Evolutionary conservation across 2,329 filamentous ascomycete species (phyloP).

Genomic region (Pseudogymnoascus destructans): DNA sequence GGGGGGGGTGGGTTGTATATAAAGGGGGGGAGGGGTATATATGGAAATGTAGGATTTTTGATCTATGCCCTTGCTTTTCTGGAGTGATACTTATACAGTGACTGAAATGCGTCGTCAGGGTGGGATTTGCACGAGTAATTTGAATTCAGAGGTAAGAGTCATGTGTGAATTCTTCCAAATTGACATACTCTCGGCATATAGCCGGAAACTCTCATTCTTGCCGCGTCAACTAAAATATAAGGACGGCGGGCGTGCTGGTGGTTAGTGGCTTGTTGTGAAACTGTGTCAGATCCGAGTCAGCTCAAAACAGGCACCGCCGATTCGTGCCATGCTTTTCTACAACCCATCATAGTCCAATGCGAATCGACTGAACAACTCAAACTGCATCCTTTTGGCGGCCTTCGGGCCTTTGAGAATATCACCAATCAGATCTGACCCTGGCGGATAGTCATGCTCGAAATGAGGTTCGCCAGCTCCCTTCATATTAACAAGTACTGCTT

Average conservation of each 20-base stretch:
- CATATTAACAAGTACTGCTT: conserved; percentile 22
- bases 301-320: background rate
- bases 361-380: conserved; percentile 21
- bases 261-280: no score
- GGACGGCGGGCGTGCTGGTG: no score
- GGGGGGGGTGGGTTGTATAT: background rate
- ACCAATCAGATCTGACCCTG: conserved; percentile 23
- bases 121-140: no score
- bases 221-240: no score
- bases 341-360: conserved; percentile 7
- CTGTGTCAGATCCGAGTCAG: background rate
- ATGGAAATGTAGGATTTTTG: background rate
- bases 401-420: conserved; percentile 40
- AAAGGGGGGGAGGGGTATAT: background rate
- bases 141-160: no score
- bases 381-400: conserved; percentile 21
- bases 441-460: conserved; percentile 22
- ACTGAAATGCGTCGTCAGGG: no score
- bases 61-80: no score
- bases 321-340: background rate
- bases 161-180: no score
- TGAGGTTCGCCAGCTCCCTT: conserved; percentile 19
- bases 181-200: no score
- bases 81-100: no score
- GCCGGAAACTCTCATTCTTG: no score